Evolutionary conservation across 306 rosid genomes (phyloP), one percentile per base, ranked within the genome.

Genomic region (Lotus japonicus): DNA sequence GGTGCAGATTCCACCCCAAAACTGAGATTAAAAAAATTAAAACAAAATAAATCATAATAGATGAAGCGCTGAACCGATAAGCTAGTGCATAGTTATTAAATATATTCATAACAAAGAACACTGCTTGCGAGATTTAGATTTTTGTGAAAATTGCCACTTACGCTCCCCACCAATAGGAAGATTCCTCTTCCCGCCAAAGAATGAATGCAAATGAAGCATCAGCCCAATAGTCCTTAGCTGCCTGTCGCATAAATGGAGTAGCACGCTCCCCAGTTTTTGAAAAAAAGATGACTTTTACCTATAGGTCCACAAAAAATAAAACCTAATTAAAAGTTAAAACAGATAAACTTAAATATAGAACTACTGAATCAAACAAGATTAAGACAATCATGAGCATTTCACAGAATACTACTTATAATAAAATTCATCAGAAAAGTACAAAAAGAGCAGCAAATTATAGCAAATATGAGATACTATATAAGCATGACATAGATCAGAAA

Each of bases 1-100:
- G 97, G 96, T 19, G 97, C 98, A 33, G 89, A 82, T 74, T 94
- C 96, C 77, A 90, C 96, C 71, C 79, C 98, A 80, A 94, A 86
- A 81, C 98, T 94, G 83, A 73, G 44, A 53, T 55, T 31, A 56
- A 70, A 72, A 56, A 52, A 71, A n/a, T n/a, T 35, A 35, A 66
- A 73, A 16, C 18, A 49, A 36, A 60, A 55, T n/a, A 0, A 18
- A 11, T 14, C 13, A 55, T 44, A 19, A 65, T 14, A 43, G 38
- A 70, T 59, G 53, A 61, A 56, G 75, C 51, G 55, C 58, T 70
- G 23, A 49, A 60, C 8, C 36, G 36, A 65, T 23, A 74, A 45
- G 48, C 18, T 50, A 7, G 44, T 35, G 31, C 36, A 61, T 57
- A 72, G 42, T 23, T 66, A 55, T 58, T 28, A 15, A 55, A 41